These are phyloP conservation scores for Neofusicoccum sp. DNA, from an alignment of 2,329 filamentous ascomycete genomes.

Conservation along the genomic window DNA sequence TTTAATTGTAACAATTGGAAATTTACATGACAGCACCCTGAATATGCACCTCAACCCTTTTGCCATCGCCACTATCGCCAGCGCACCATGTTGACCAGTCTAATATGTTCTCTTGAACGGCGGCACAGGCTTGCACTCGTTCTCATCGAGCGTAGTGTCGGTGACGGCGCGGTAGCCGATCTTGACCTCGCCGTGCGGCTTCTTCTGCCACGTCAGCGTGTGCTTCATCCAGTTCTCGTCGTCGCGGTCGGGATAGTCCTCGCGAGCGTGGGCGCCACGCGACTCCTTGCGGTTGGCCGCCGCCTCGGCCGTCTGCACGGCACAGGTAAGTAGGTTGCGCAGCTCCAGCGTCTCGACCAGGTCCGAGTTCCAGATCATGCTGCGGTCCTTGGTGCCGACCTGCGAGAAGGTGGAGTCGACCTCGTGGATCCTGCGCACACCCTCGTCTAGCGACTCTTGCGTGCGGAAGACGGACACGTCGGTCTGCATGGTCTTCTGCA, in stretches of 20 bases:
- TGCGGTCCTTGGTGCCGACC: slow-evolving; percentile 94
- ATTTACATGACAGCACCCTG: slow-evolving; percentile 7
- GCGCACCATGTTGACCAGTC: not conserved
- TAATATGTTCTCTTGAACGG: slow-evolving; percentile 96
- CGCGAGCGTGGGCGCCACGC: slow-evolving; percentile 92
- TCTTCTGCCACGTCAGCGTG: slow-evolving; percentile 93
- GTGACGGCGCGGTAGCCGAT: slow-evolving; percentile 85
- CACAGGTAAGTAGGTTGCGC: slow-evolving; percentile 87
- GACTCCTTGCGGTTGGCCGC: slow-evolving; percentile 96
- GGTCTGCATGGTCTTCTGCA: slow-evolving; percentile 98
- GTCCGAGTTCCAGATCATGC: slow-evolving; percentile 99
- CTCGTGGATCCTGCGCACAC: slow-evolving; percentile 82
- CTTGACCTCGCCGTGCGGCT: slow-evolving; percentile 84
- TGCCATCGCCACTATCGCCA: not conserved
- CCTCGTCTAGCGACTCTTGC: slow-evolving; percentile 89
- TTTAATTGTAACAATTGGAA: slow-evolving; percentile 7
- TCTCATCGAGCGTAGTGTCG: slow-evolving; percentile 83
- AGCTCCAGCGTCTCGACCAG: slow-evolving; percentile 95
- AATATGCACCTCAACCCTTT: slow-evolving; percentile 6
- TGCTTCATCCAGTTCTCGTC: slow-evolving; percentile 99
- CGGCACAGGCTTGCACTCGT: slow-evolving; percentile 93
- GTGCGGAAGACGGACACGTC: slow-evolving; percentile 97
- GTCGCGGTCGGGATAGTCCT: slow-evolving; percentile 94
- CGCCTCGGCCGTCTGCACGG: slow-evolving; percentile 88
- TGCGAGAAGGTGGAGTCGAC: slow-evolving; percentile 80